Evolutionary conservation across 2,329 filamentous ascomycete genomes (phyloP).

Genomic region (Bertia moriformis): DNA sequence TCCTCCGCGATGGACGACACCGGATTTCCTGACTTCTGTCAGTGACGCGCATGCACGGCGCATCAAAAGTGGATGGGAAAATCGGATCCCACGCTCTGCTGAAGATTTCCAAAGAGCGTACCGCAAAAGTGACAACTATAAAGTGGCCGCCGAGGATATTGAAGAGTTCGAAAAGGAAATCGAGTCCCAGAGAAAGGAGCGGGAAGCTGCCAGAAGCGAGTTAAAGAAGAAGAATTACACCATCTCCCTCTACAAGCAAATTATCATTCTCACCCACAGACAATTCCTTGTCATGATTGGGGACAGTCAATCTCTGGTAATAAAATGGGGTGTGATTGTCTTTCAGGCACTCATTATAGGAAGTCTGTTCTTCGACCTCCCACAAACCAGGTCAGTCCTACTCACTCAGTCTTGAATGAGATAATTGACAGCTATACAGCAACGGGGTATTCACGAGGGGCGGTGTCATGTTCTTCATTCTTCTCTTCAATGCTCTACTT

Average conservation of each 20-base stretch:
- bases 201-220: constrained; percentile 2
- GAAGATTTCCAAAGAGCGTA: constrained; percentile 31
- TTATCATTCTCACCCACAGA: constrained; percentile 25
- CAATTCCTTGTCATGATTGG: constrained; percentile 18
- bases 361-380: constrained; percentile 15
- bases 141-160: constrained; percentile 17
- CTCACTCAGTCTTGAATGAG: constrained; percentile 13
- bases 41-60: constrained; percentile 36
- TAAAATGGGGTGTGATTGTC: constrained; percentile 18
- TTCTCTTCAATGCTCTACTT: constrained; percentile 48
- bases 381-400: constrained; percentile 6
- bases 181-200: constrained; percentile 13
- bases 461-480: constrained; percentile 44
- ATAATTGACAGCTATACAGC: constrained; percentile 10
- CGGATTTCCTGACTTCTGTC: constrained; percentile 50
- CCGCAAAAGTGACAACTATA: constrained; percentile 16
- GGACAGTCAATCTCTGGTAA: constrained; percentile 14
- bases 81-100: constrained; percentile 32
- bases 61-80: constrained; percentile 32
- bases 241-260: constrained; percentile 31
- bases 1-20: constrained; percentile 42
- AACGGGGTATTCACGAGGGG: constrained; percentile 42
- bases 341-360: constrained; percentile 17
- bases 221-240: constrained; percentile 31
- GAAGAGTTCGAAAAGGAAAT: constrained; percentile 21